Percentiles rank a stretch among this genome's conserved stretches.
Evolutionary conservation across 805 yeast genomes (phyloP).

Genomic region (Kodamaea restingae): DNA sequence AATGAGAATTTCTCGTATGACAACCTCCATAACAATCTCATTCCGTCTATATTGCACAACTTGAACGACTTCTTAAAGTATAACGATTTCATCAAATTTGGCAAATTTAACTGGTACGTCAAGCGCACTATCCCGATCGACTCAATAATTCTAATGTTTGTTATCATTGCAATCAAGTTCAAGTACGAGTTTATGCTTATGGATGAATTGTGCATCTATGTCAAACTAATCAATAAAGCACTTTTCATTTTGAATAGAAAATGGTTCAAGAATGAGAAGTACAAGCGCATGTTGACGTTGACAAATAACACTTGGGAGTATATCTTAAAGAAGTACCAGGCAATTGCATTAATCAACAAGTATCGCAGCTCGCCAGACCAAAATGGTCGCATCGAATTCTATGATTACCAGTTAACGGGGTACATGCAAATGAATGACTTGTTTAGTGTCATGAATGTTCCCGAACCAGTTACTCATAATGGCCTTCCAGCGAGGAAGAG

Average conservation of each 20-base stretch:
- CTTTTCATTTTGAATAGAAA: conserved; percentile 40
- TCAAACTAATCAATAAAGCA: conserved; percentile 39
- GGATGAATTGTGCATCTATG: conserved; percentile 35
- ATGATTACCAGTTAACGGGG: conserved; percentile 40
- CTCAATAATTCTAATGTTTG: conserved; percentile 49
- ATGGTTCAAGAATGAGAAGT: conserved; percentile 45
- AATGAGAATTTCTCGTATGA: conserved; percentile 44
- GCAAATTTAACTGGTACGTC: conserved; percentile 57
- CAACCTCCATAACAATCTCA: conserved; percentile 48
- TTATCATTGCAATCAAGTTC: conserved; percentile 51
- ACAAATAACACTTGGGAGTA: conserved; percentile 42
- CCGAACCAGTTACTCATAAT: conserved; percentile 28
- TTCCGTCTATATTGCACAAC: conserved; percentile 55
- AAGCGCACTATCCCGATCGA: conserved; percentile 60
- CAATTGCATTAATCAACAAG: conserved; percentile 26
- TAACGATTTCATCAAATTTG: conserved; percentile 49
- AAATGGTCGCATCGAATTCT: conserved; percentile 26
- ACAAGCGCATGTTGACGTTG: conserved; percentile 42
- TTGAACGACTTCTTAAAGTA: conserved; percentile 52
- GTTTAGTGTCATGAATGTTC: conserved; percentile 41
- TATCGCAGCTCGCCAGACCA: conserved; percentile 17
- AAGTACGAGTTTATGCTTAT: conserved; percentile 38
- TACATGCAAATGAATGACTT: conserved; percentile 38
- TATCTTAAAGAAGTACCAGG: conserved; percentile 33
- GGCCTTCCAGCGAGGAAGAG: background rate